phyloP scores from a whole-genome alignment of 345 rosid genomes.

The Kernera saxatilis region DNA sequence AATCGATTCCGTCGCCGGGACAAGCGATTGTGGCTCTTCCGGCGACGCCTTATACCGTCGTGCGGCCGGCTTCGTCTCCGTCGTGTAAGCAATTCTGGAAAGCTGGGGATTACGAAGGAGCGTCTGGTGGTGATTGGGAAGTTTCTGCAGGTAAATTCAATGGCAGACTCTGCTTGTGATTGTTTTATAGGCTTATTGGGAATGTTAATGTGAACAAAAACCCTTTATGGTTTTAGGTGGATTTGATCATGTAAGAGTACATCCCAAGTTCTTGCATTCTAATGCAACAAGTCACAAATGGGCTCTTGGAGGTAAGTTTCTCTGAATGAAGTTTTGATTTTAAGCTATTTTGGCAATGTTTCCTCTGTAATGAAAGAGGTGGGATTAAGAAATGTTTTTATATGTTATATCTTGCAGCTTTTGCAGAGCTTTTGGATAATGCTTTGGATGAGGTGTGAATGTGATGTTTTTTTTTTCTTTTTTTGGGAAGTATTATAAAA shows the following conservation, averaged over 20 bases:
- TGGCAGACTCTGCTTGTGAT: not conserved
- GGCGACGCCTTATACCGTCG: not conserved
- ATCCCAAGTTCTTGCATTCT: slow-evolving; percentile 90
- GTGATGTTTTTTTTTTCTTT: not conserved
- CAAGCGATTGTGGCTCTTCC: not conserved
- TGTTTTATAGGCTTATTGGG: not conserved
- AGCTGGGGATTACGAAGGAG: slow-evolving; percentile 87
- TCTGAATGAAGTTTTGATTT: not conserved
- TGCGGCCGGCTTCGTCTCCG: not conserved
- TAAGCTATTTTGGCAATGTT: not conserved
- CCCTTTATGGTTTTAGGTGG: slow-evolving; percentile 50
- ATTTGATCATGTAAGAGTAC: slow-evolving; percentile 89
- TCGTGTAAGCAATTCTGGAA: slow-evolving; percentile 74
- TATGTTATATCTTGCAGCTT: slow-evolving; percentile 45
- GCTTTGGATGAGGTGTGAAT: slow-evolving; percentile 84
- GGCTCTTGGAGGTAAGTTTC: slow-evolving; percentile 83
- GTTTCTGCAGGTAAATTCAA: slow-evolving; percentile 39
- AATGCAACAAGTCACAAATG: slow-evolving; percentile 98
- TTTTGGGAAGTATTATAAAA: not conserved
- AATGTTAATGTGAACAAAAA: not conserved
- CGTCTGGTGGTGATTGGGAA: slow-evolving; percentile 46
- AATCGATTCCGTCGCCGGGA: slow-evolving; percentile 5
- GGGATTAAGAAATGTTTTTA: not conserved
- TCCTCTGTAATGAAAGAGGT: not conserved
- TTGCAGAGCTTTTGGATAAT: slow-evolving; percentile 91